Percentiles rank a stretch among this genome's conserved stretches.
Evolutionary conservation across 495 filamentous ascomycete species (phyloP).

Genomic region (Jackrogersella multiformis): DNA sequence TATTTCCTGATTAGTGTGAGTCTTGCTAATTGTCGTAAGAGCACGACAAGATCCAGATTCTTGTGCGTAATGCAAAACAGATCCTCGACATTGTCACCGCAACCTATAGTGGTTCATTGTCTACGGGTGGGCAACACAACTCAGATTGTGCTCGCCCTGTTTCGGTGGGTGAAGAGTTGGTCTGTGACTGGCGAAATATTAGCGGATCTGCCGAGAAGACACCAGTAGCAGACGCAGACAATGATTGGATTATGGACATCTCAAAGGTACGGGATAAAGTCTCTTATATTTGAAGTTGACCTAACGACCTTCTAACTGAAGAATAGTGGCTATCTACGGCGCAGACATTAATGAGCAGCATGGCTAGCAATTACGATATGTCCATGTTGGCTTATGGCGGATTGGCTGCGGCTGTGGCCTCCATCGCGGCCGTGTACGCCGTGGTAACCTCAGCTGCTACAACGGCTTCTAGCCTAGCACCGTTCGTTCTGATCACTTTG

Average conservation of each 20-base stretch:
- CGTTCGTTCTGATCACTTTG: constrained; percentile 54
- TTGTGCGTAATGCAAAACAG: constrained; percentile 80
- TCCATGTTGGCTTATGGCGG: constrained; percentile 51
- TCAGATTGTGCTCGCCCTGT: constrained; percentile 55
- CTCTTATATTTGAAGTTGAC: not conserved
- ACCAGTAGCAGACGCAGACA: constrained; percentile 10
- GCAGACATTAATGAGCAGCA: constrained; percentile 80
- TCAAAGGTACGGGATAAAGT: constrained; percentile 43
- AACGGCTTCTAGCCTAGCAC: constrained; percentile 31
- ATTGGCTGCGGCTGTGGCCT: constrained; percentile 32
- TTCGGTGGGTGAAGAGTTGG: constrained; percentile 66
- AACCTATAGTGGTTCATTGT: constrained; percentile 68
- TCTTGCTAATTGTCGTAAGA: constrained; percentile 48
- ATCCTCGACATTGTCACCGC: constrained; percentile 76
- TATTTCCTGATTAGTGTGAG: not conserved
- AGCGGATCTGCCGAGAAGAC: constrained; percentile 35
- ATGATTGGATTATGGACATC: constrained; percentile 41
- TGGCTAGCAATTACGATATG: constrained; percentile 91
- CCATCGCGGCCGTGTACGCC: constrained; percentile 38
- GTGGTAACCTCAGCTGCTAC: constrained; percentile 26
- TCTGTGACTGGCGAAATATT: constrained; percentile 69
- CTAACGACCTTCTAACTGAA: constrained; percentile 27
- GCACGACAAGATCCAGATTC: constrained; percentile 68
- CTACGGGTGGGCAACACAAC: constrained; percentile 50
- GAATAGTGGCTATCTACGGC: constrained; percentile 70